phyloP scores from a whole-genome alignment of 139 green algal genomes.

The Chlamydomonas schloesseri region DNA sequence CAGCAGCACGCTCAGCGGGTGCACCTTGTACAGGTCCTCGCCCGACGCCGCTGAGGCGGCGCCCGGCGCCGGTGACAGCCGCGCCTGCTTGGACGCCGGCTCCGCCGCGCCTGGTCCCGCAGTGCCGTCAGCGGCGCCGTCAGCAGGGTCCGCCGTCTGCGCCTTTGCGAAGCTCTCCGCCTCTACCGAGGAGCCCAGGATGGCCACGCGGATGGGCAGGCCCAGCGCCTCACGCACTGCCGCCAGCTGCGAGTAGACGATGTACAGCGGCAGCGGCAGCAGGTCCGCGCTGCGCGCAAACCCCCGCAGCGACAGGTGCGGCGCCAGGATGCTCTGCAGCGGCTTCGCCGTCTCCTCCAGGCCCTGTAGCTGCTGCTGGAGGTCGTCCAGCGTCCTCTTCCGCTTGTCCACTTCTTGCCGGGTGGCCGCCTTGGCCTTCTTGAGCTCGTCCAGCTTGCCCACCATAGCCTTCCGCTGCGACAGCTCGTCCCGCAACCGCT shows the following conservation, averaged over 20 bases:
- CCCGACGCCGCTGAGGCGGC: neutral
- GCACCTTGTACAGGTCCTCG: slow-evolving; percentile 48
- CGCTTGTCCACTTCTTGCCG: slow-evolving; percentile 49
- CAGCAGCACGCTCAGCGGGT: slow-evolving; percentile 58
- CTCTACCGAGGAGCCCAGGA: slow-evolving; percentile 59
- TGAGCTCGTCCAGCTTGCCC: slow-evolving; percentile 54
- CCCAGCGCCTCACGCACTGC: slow-evolving; percentile 58
- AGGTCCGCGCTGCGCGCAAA: slow-evolving; percentile 58
- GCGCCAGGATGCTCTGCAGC: slow-evolving; percentile 51
- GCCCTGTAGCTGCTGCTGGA: slow-evolving; percentile 61
- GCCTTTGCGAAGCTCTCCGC: slow-evolving; percentile 50
- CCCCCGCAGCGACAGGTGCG: slow-evolving; percentile 19
- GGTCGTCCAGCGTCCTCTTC: slow-evolving; percentile 58
- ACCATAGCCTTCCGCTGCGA: slow-evolving; percentile 62
- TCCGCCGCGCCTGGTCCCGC: neutral
- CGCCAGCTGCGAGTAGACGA: slow-evolving; percentile 76
- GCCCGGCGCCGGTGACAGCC: slow-evolving; percentile 5
- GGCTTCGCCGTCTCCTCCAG: slow-evolving; percentile 59
- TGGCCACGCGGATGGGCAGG: slow-evolving; percentile 57
- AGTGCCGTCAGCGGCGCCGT: neutral
- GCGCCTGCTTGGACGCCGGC: slow-evolving; percentile 29
- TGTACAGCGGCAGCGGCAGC: slow-evolving; percentile 72
- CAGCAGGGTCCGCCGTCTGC: slow-evolving; percentile 1
- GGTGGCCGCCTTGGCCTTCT: slow-evolving; percentile 28
- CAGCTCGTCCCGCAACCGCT: slow-evolving; percentile 66